Evolutionary conservation across 176 grass and related monocot genomes (phyloP).

Genomic region (Lolium perenne): DNA sequence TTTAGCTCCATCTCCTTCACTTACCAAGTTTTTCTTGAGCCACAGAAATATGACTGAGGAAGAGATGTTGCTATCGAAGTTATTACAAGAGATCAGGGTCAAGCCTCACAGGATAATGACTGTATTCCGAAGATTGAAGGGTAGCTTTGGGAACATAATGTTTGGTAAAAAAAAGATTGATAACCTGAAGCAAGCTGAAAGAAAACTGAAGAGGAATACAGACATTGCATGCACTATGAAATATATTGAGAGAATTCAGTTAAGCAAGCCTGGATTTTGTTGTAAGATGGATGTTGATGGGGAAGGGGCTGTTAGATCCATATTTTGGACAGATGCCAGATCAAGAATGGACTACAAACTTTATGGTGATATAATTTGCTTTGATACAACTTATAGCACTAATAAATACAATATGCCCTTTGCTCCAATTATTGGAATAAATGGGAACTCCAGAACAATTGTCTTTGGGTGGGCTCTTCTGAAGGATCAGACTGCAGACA

Average conservation of each 20-base stretch:
- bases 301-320: background rate
- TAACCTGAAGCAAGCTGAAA: background rate
- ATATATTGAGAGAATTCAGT: background rate
- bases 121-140: constrained; percentile 12
- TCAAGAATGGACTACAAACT: constrained; percentile 33
- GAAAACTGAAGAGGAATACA: constrained; percentile 21
- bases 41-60: constrained; percentile 8
- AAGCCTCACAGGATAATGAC: constrained; percentile 31
- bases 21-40: constrained; percentile 29
- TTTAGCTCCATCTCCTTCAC: constrained; percentile 13
- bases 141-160: too few relatives aligned
- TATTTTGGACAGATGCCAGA: constrained; percentile 29
- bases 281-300: constrained; percentile 1
- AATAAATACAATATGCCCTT: background rate
- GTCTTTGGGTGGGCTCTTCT: constrained; percentile 39
- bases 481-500: background rate
- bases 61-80: constrained; percentile 1
- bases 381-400: constrained; percentile 15
- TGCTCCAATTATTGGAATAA: background rate
- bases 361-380: constrained; percentile 33
- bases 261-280: constrained; percentile 18
- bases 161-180: background rate
- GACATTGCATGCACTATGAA: constrained; percentile 11
- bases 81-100: constrained; percentile 29
- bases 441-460: background rate